Percentiles rank a stretch among this genome's conserved stretches.
phyloP scores from a whole-genome alignment of 2,329 filamentous ascomycete genomes.

The Cytospora chrysosperma region DNA sequence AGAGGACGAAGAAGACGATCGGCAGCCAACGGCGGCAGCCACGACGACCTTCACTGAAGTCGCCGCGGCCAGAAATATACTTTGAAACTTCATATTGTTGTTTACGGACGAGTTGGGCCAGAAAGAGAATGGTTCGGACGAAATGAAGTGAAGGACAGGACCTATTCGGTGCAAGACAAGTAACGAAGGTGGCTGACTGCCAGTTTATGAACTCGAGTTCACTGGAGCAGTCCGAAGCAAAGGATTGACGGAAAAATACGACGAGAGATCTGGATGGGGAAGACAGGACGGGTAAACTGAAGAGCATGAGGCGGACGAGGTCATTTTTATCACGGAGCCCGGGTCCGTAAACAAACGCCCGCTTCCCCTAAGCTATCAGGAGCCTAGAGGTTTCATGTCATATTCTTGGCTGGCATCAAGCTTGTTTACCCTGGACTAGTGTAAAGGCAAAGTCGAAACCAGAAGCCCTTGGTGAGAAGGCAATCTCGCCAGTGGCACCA shows the following conservation, averaged over 20 bases:
- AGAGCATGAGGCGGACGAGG: background rate
- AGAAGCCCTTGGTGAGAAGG: conserved; percentile 1
- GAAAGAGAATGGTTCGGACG: background rate
- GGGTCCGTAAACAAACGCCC: background rate
- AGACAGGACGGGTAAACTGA: background rate
- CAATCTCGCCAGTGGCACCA: conserved; percentile 3
- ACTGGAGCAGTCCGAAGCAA: background rate
- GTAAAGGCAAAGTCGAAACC: background rate
- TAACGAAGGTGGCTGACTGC: background rate
- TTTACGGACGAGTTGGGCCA: background rate
- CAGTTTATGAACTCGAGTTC: background rate
- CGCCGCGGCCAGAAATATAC: conserved; percentile 11
- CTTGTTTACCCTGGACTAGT: background rate
- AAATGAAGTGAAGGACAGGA: background rate
- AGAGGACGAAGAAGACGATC: conserved; percentile 3
- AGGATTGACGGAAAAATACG: conserved; percentile 3
- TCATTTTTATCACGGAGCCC: background rate
- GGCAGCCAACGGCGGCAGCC: background rate
- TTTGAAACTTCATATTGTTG: conserved; percentile 20
- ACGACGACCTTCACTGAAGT: background rate
- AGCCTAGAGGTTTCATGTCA: conserved; percentile 6
- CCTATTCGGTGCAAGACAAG: conserved; percentile 7
- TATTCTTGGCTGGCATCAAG: background rate
- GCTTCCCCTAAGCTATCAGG: background rate
- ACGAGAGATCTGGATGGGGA: background rate